Evolutionary conservation across 116 monocot species (phyloP).

Genomic region (Phalaenopsis hybrid): DNA sequence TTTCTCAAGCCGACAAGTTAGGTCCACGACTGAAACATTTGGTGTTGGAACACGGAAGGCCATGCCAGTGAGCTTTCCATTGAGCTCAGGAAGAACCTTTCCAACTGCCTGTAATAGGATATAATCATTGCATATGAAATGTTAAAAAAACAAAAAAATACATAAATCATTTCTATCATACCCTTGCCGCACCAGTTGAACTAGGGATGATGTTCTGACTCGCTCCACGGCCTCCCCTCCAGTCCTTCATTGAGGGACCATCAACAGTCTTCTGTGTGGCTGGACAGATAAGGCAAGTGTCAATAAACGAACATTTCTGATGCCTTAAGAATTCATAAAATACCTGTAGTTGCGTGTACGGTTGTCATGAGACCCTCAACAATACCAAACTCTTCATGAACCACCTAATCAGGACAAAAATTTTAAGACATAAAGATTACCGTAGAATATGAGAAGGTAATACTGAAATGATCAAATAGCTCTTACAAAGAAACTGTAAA

Average conservation of each 20-base stretch:
- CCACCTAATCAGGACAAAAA: conserved; percentile 40
- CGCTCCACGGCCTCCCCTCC: conserved; percentile 98
- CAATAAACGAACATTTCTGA: background rate
- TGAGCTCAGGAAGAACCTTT: conserved; percentile 93
- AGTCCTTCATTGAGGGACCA: conserved; percentile 95
- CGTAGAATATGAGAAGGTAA: background rate
- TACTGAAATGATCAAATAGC: background rate
- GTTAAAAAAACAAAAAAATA: background rate
- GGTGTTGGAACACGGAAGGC: conserved; percentile 95
- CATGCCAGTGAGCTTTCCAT: conserved; percentile 98
- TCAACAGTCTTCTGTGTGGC: conserved; percentile 99
- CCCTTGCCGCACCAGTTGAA: conserved; percentile 98
- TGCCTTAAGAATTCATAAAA: background rate
- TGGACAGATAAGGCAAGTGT: conserved; percentile 23
- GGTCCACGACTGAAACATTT: conserved; percentile 96
- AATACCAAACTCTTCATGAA: conserved; percentile 99
- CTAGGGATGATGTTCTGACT: conserved; percentile 97
- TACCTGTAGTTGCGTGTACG: conserved; percentile 98
- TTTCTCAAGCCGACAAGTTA: conserved; percentile 88
- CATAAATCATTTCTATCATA: conserved; percentile 7
- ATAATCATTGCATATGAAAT: background rate
- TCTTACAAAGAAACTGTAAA: background rate
- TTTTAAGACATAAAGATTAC: background rate
- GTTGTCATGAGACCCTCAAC: conserved; percentile 97
- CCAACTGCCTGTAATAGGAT: conserved; percentile 70